Evolutionary conservation across 257 asterid species (phyloP).

Genomic region (Asclepias syriaca): DNA sequence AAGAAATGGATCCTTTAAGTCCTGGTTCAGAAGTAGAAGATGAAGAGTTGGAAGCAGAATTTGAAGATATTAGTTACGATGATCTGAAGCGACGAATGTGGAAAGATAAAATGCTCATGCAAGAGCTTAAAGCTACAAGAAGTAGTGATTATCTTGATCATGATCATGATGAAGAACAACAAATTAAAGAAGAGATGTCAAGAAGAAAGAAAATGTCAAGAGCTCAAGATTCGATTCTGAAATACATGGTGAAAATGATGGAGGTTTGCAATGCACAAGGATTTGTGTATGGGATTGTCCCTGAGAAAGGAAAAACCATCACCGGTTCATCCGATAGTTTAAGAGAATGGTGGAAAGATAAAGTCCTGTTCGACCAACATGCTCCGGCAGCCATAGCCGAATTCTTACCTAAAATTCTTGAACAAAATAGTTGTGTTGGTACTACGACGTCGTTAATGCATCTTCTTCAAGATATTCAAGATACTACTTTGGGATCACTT

Average conservation of each 20-base stretch:
- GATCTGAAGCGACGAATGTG: constrained; percentile 56
- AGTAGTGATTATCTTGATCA: neutral
- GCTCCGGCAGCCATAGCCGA: constrained; percentile 44
- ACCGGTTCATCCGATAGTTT: constrained; percentile 56
- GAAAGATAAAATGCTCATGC: constrained; percentile 44
- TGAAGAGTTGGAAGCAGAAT: constrained; percentile 21
- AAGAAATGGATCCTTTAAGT: neutral
- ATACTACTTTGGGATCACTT: constrained; percentile 57
- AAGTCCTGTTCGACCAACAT: constrained; percentile 34
- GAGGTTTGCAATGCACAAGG: constrained; percentile 64
- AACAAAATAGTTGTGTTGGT: constrained; percentile 1
- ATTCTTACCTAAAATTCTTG: constrained; percentile 26
- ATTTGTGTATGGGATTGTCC: constrained; percentile 69
- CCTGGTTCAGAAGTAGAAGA: constrained; percentile 2
- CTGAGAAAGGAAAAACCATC: constrained; percentile 51
- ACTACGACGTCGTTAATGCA: constrained; percentile 28
- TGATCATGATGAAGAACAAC: neutral
- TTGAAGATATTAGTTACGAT: constrained; percentile 32
- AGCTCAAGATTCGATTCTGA: constrained; percentile 51
- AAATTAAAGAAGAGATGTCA: constrained; percentile 30
- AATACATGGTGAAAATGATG: constrained; percentile 63
- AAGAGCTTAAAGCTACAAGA: constrained; percentile 27
- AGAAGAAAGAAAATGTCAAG: constrained; percentile 51
- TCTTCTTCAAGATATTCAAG: constrained; percentile 52
- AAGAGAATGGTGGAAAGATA: constrained; percentile 64